Evolutionary conservation across 2,329 filamentous ascomycete species (phyloP), one percentile per base, ranked within the genome.

Genomic region (Ophiostoma tasmaniense): DNA sequence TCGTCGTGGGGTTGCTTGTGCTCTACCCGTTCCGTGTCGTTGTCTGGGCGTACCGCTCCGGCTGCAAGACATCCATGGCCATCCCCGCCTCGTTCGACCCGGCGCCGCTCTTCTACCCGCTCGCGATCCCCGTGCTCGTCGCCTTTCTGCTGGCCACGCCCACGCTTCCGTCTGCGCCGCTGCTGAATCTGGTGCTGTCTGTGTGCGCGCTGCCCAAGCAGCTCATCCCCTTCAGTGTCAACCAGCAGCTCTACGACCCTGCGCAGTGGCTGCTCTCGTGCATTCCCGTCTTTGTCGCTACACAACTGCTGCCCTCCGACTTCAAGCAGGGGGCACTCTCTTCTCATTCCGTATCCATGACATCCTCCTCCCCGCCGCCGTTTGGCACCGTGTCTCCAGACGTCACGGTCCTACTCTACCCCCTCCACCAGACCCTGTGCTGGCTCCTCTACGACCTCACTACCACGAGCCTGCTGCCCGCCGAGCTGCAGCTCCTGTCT

Each of bases 401-500:
- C 59, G 73, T 75, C 1, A 71, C 78, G 10, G 72, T 71, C 20
- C 67, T 77, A 50, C 69, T 97, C 69, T 97, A 94, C 76, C 92
- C 94, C 20, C 81, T 98, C 62, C 93, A 97, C 75, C 90, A 91
- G 77, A 88, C 88, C 37, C 81, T 97, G 30, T 87, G 91, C 75
- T 82, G 85, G 37, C 87, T 91, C 37, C 78, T 98, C 69, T 87
- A 91, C 74, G 89, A 91, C 76, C 84, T 98, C 71, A 94, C 93
- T 1, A 94, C 92, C 0, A 96, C 93, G 1, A 97, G 93, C 78
- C 84, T 98, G 59, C 83, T 98, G 67, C 86, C 90, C 1, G 89
- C 95, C 5, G 95, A 99, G 78, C 83, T 97, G 59, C 92, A 97
- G 74, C 83, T 99, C 11, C 84, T 98, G 20, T 94, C 94, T 0